Evolutionary conservation across 352 stramenopile species (phyloP).

Genomic region (Phytophthora cryptogea): DNA sequence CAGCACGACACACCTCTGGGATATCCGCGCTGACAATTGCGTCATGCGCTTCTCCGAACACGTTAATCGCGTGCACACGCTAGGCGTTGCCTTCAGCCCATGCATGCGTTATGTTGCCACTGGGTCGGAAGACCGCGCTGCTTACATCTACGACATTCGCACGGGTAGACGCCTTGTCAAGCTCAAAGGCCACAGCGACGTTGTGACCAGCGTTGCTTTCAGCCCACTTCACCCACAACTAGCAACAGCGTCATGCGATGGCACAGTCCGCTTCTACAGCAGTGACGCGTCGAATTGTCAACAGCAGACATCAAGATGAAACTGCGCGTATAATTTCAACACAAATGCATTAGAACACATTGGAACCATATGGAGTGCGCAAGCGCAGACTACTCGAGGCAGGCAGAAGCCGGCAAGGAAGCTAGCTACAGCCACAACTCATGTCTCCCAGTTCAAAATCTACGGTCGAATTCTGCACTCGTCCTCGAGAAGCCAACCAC

Average conservation of each 20-base stretch:
- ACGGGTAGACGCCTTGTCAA: constrained; percentile 64
- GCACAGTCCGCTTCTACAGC: constrained; percentile 65
- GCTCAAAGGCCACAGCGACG: constrained; percentile 71
- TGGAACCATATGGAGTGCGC: constrained; percentile 26
- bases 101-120: constrained; percentile 91
- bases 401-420: constrained; percentile 36
- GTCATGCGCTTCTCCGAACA: constrained; percentile 87
- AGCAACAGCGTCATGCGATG: constrained; percentile 82
- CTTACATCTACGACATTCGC: constrained; percentile 89
- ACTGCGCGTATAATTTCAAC: constrained; percentile 46
- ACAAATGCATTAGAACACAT: constrained; percentile 46
- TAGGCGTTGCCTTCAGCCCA: constrained; percentile 81
- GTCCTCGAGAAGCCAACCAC: constrained; percentile 36
- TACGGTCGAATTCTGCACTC: constrained; percentile 37
- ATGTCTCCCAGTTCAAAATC: constrained; percentile 43
- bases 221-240: constrained; percentile 81
- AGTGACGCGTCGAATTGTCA: constrained; percentile 14
- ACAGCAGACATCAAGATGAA: constrained; percentile 17
- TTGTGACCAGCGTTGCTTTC: constrained; percentile 80
- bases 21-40: constrained; percentile 86
- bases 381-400: constrained; percentile 31
- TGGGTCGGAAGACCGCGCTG: constrained; percentile 81
- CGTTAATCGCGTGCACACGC: constrained; percentile 77
- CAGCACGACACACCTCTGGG: constrained; percentile 81
- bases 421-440: constrained; percentile 31